These are phyloP conservation scores for Hypsizygus marmoreus DNA, from an alignment of 768 basidiomycete genomes.

Conservation along the genomic window DNA sequence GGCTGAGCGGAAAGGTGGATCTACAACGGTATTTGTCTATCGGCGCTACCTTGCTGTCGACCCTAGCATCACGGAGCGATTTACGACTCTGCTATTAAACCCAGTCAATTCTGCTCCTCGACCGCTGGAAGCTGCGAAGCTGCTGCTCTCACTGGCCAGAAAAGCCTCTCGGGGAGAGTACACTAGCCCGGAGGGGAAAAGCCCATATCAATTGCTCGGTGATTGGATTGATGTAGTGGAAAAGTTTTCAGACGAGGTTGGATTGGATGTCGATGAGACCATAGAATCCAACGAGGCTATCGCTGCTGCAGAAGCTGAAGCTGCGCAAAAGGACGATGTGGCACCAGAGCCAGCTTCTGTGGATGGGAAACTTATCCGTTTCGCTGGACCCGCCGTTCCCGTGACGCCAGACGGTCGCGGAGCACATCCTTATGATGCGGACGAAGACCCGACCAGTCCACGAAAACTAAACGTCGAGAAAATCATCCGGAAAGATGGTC, in stretches of 20 bases:
- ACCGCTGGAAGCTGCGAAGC: conserved; percentile 92
- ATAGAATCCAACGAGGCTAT: conserved; percentile 52
- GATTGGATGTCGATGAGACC: conserved; percentile 80
- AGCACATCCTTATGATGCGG: conserved; percentile 65
- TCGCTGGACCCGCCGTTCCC: conserved; percentile 65
- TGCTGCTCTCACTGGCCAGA: conserved; percentile 80
- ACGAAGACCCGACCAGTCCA: conserved; percentile 75
- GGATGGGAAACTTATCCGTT: conserved; percentile 67
- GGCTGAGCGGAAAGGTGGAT: conserved; percentile 82
- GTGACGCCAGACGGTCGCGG: conserved; percentile 53
- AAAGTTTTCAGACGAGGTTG: conserved; percentile 88
- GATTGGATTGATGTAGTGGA: conserved; percentile 94
- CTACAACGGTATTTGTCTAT: conserved; percentile 80
- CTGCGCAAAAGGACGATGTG: conserved; percentile 33
- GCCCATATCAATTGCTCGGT: conserved; percentile 89
- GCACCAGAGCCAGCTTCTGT: conserved; percentile 44
- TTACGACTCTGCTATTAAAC: conserved; percentile 67
- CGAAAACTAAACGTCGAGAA: conserved; percentile 83
- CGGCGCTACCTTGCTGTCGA: conserved; percentile 87
- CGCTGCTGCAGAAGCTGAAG: conserved; percentile 49
- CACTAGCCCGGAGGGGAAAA: conserved; percentile 87
- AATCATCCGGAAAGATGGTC: conserved; percentile 84
- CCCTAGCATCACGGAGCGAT: conserved; percentile 79
- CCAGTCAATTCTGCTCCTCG: conserved; percentile 58
- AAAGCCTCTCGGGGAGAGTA: conserved; percentile 85